These are phyloP conservation scores for Nicotiana noctiflora DNA, from an alignment of 257 asterid species.

Conservation along the genomic window DNA sequence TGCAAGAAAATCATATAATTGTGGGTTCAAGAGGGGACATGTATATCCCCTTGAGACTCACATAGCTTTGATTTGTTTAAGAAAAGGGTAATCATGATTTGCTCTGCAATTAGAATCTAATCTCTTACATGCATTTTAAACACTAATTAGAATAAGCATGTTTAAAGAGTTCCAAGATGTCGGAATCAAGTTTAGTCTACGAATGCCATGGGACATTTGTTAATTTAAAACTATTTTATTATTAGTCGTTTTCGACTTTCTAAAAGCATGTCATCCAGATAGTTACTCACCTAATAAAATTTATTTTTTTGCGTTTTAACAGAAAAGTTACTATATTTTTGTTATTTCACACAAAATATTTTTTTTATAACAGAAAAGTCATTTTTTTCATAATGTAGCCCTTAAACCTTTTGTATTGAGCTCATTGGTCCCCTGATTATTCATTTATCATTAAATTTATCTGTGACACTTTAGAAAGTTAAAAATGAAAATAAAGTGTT, in stretches of 20 bases:
- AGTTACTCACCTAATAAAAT: no score
- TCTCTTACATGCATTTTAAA: conserved; percentile 30
- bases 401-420: not conserved
- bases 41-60: conserved; percentile 8
- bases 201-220: not conserved
- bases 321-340: no score
- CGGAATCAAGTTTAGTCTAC: conserved; percentile 2
- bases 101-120: conserved; percentile 36
- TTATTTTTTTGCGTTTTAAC: no score
- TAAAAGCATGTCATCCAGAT: not conserved
- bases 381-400: not conserved
- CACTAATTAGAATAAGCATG: conserved; percentile 34
- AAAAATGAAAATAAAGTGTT: not conserved
- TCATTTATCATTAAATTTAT: no score
- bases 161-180: conserved; percentile 32
- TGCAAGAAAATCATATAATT: conserved; percentile 2
- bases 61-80: conserved; percentile 1
- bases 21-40: conserved; percentile 13
- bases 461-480: not conserved
- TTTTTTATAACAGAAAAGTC: no score
- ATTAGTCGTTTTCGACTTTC: conserved; percentile 15
- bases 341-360: no score
- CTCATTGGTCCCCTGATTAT: not conserved
- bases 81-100: conserved; percentile 18
- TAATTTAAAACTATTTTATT: not conserved